phyloP scores from a whole-genome alignment of 768 basidiomycete species.

The Rickenella mellea region DNA sequence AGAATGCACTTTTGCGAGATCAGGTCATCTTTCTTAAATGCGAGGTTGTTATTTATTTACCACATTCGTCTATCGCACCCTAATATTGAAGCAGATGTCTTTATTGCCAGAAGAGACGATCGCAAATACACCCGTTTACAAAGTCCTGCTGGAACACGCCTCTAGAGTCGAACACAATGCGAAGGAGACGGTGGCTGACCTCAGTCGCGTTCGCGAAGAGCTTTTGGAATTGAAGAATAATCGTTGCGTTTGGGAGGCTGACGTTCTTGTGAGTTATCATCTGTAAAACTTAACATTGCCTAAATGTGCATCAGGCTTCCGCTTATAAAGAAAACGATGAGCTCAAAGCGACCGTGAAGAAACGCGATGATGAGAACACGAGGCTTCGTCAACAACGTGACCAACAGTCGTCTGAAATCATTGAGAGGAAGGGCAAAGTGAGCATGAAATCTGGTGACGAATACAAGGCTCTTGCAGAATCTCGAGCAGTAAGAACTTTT shows the following conservation, averaged over 20 bases:
- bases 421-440: conserved; percentile 57
- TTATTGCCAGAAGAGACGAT: conserved; percentile 32
- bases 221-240: conserved; percentile 24
- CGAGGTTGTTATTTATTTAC: conserved; percentile 25
- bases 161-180: conserved; percentile 34
- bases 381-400: conserved; percentile 70
- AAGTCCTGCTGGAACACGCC: conserved; percentile 44
- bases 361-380: conserved; percentile 56
- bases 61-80: neutral
- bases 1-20: conserved; percentile 34
- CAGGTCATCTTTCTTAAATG: conserved; percentile 34
- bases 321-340: conserved; percentile 52
- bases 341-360: conserved; percentile 45
- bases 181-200: conserved; percentile 29
- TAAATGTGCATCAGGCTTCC: conserved; percentile 21
- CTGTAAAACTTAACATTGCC: conserved; percentile 4
- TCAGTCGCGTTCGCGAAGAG: conserved; percentile 33
- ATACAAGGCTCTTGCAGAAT: conserved; percentile 53
- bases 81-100: conserved; percentile 8
- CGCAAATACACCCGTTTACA: conserved; percentile 42
- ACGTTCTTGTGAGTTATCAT: conserved; percentile 25
- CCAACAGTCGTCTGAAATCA: conserved; percentile 50
- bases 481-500: conserved; percentile 36
- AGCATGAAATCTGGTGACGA: conserved; percentile 38
- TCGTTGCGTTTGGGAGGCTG: conserved; percentile 23